These are phyloP conservation scores for Fragaria iinumae DNA, from an alignment of 306 rosid genomes.

Conservation along the genomic window DNA sequence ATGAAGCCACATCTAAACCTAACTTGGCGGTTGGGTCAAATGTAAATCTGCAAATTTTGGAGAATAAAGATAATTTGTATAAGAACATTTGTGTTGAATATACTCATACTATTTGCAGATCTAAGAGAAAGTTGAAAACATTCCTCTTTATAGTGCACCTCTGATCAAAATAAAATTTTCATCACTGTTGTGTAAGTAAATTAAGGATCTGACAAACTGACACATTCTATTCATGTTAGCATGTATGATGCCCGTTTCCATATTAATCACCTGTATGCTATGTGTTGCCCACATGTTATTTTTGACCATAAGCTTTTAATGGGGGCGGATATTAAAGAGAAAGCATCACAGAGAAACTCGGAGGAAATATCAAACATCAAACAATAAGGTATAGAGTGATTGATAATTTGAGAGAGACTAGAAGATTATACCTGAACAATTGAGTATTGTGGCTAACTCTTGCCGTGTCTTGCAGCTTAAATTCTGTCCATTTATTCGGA, in stretches of 20 bases:
- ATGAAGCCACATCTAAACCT: constrained; percentile 84
- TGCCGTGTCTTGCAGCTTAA: constrained; percentile 90
- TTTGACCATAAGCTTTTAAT: not conserved
- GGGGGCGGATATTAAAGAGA: not conserved
- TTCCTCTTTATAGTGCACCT: not conserved
- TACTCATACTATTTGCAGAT: not conserved
- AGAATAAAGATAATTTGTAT: constrained; percentile 15
- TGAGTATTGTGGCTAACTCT: constrained; percentile 82
- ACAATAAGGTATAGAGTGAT: not conserved
- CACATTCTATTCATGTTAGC: not conserved
- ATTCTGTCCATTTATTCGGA: constrained; percentile 72
- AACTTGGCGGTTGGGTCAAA: constrained; percentile 69
- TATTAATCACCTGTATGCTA: not conserved
- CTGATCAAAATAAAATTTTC: not conserved
- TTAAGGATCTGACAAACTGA: not conserved
- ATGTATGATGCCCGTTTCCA: not conserved
- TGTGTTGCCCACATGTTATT: not conserved
- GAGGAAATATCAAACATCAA: not conserved
- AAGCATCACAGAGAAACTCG: not conserved
- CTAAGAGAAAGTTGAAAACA: not conserved
- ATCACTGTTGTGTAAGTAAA: not conserved
- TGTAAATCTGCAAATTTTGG: constrained; percentile 59
- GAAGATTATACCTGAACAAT: constrained; percentile 63
- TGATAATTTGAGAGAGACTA: not conserved
- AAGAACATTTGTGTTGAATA: not conserved